A percentile compares a stretch with the other conserved stretches of the same genome.
These are phyloP conservation scores for Gastrolobium bilobum DNA, from an alignment of 306 rosid species.

Conservation along the genomic window DNA sequence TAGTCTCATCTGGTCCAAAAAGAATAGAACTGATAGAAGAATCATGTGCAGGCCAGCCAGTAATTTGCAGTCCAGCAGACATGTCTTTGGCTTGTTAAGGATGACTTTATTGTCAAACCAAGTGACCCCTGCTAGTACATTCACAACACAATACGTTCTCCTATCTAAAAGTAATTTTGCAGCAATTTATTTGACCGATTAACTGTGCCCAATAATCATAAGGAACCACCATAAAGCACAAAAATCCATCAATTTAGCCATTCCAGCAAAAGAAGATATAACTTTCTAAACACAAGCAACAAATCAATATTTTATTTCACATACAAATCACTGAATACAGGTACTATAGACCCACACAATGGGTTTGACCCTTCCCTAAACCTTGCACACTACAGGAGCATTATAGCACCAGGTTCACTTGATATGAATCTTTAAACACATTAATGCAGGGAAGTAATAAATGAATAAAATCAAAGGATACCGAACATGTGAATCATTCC, in stretches of 20 bases:
- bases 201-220: conserved; percentile 25
- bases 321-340: neutral
- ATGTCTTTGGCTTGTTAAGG: conserved; percentile 86
- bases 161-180: neutral
- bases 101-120: conserved; percentile 26
- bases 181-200: conserved; percentile 30
- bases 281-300: conserved; percentile 13
- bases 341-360: too few species aligned
- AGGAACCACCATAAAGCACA: conserved; percentile 38
- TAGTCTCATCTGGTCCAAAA: conserved; percentile 97
- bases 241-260: conserved; percentile 27
- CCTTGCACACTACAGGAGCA: too few species aligned
- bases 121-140: conserved; percentile 1
- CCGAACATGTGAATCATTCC: conserved; percentile 99
- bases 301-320: neutral
- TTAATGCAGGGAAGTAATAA: conserved; percentile 24
- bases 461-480: conserved; percentile 69
- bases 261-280: neutral
- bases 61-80: conserved; percentile 96
- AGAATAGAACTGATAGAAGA: conserved; percentile 90
- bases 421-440: neutral
- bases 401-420: too few species aligned
- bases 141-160: conserved; percentile 9
- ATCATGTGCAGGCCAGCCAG: conserved; percentile 99
- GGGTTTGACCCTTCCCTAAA: too few species aligned